These are phyloP conservation scores for Termitomyces sp. DNA, from an alignment of 1,284 basidiomycete species.

Conservation along the genomic window DNA sequence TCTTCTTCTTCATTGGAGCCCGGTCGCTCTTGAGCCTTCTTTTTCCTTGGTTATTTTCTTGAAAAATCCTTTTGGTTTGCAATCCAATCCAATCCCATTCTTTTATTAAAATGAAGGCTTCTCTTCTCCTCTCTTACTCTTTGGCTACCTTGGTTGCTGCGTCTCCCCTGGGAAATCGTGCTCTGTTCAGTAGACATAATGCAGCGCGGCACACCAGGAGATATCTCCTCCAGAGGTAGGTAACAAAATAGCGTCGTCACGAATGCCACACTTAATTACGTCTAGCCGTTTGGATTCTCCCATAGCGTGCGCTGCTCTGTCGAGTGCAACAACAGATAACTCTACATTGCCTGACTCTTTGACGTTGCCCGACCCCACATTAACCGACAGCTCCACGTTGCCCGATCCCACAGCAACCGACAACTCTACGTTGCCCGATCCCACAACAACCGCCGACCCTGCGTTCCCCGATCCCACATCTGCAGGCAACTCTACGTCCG, in stretches of 20 bases:
- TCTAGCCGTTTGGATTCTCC: neutral
- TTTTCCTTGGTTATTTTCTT: neutral
- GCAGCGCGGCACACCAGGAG: slow-evolving; percentile 26
- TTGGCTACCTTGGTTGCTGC: slow-evolving; percentile 23
- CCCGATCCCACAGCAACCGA: neutral
- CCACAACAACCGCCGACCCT: too few relatives aligned
- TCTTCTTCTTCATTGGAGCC: neutral
- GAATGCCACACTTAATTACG: neutral
- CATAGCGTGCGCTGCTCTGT: neutral
- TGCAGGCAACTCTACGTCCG: neutral
- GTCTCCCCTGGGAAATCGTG: slow-evolving; percentile 30
- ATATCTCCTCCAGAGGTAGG: slow-evolving; percentile 29
- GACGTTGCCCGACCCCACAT: neutral
- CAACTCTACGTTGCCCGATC: neutral
- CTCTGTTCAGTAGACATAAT: slow-evolving; percentile 26
- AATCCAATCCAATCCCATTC: neutral
- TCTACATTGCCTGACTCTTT: neutral
- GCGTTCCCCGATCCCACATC: neutral
- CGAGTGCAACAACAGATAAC: neutral
- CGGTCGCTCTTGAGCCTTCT: neutral
- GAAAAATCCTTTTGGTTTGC: neutral
- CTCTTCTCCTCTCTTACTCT: neutral
- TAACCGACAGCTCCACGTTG: too few relatives aligned
- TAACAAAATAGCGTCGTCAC: neutral
- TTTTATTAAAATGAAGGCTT: neutral